phyloP scores from a whole-genome alignment of 164 flowering plant species.

The Umbilicus rupestris region DNA sequence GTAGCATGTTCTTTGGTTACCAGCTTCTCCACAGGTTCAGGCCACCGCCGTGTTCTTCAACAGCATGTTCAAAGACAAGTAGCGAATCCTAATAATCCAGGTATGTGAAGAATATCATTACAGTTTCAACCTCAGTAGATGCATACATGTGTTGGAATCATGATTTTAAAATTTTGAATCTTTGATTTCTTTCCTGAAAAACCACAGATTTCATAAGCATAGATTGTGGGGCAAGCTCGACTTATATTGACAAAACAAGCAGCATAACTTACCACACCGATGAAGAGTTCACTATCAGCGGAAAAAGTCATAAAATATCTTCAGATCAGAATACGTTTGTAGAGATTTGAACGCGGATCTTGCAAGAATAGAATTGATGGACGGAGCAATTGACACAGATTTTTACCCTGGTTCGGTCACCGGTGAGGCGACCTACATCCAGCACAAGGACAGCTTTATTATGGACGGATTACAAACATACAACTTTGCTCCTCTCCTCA shows the following conservation, averaged over 20 bases:
- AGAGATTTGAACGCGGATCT: no score
- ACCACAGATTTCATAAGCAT: conserved; percentile 12
- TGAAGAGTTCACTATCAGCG: conserved; percentile 4
- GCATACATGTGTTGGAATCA: not conserved
- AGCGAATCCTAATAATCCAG: not conserved
- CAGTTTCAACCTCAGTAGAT: not conserved
- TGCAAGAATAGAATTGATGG: no score
- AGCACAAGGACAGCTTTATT: no score
- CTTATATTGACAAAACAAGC: not conserved
- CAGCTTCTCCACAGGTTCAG: not conserved
- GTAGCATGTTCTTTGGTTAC: not conserved
- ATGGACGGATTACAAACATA: no score
- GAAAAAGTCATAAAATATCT: conserved; percentile 1
- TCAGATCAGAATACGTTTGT: no score
- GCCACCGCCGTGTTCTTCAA: not conserved
- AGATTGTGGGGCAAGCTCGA: conserved; percentile 7
- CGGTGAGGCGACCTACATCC: no score
- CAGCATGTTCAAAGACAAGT: not conserved
- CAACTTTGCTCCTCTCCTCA: no score
- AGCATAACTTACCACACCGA: conserved; percentile 8
- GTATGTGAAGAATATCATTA: not conserved
- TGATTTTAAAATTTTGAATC: not conserved
- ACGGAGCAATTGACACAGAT: no score
- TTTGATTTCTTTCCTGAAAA: not conserved
- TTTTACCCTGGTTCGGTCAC: no score